Evolutionary conservation across 2,329 filamentous ascomycete species (phyloP), one percentile per base, ranked within the genome.

Genomic region (Botryosphaeria agaves): DNA sequence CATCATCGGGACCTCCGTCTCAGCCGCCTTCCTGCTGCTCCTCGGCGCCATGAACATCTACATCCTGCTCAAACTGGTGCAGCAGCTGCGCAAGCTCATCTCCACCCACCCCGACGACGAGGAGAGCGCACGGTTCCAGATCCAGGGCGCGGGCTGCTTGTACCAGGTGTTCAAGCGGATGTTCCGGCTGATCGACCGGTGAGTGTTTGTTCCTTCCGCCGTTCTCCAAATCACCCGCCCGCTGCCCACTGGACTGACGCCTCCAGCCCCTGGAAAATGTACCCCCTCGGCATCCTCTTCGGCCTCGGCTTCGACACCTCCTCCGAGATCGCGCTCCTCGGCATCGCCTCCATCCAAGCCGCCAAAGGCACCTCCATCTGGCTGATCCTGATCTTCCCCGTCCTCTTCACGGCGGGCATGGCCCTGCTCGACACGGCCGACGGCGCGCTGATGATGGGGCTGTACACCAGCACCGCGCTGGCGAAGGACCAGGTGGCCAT

Each of bases 271-370:
- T 95, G 87, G 87, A 95, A 95, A 53, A 93, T 93, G 84, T 89
- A 91, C 41, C 84, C 83, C 0, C 59, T 93, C 0, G 87, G 87
- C 0, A 65, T 95, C 0, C 59, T 95, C 4, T 95, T 63, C 33
- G 89, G 87, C 0, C 62, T 95, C 0, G 89, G 87, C 0, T 95
- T 98, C 49, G 89, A 95, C 49, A 95, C 89, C 0, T 91, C 80
- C 24, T 92, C 82, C 5, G 87, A 98, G 51, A 81, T 95, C 44
- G 87, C 89, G 0, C 66, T 98, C 5, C 56, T 98, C 1, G 89
- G 87, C 0, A 92, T 95, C 38, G 79, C 82, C 0, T 84, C 79
- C 18, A 73, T 98, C 2, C 79, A 94, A 44, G 85, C 79, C 0
- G 74, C 83, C 0, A 66, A 78, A 36, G 87, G 87, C 2, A 94